These are phyloP conservation scores for Cucurbita pepo DNA, from an alignment of 306 rosid species.

Conservation along the genomic window DNA sequence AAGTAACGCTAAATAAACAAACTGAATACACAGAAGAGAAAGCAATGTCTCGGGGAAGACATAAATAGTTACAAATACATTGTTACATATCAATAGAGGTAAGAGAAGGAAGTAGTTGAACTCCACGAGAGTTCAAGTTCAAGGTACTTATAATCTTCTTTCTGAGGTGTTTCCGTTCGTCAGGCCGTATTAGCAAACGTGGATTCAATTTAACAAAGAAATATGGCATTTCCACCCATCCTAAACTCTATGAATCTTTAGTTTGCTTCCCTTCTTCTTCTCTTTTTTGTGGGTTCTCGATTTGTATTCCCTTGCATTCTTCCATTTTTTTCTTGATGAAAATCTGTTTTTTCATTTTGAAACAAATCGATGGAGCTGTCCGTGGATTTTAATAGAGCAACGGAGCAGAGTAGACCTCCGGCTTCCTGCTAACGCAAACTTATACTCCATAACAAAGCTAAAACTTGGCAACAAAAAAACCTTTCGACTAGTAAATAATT, in stretches of 20 bases:
- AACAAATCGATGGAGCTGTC: neutral
- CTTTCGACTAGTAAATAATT: neutral
- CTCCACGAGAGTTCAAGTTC: neutral
- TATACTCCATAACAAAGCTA: neutral
- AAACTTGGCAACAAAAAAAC: neutral
- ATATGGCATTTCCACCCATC: neutral
- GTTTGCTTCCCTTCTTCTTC: too few species aligned
- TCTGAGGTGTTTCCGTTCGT: neutral
- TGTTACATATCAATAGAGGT: neutral
- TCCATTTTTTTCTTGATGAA: too few species aligned
- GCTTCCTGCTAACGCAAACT: neutral
- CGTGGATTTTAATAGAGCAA: neutral
- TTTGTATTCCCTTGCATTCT: too few species aligned
- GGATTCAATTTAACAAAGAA: neutral
- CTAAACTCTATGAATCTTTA: too few species aligned
- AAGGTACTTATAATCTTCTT: neutral
- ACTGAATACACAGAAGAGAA: neutral
- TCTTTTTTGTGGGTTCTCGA: too few species aligned
- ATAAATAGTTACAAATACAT: neutral
- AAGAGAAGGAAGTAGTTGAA: neutral
- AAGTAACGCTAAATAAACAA: neutral
- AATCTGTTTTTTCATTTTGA: neutral
- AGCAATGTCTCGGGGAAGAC: neutral
- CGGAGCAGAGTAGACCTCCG: neutral
- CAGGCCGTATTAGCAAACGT: neutral